Conservation (phyloP, 257 asterid species). For the Scutellaria barbata region DNA sequence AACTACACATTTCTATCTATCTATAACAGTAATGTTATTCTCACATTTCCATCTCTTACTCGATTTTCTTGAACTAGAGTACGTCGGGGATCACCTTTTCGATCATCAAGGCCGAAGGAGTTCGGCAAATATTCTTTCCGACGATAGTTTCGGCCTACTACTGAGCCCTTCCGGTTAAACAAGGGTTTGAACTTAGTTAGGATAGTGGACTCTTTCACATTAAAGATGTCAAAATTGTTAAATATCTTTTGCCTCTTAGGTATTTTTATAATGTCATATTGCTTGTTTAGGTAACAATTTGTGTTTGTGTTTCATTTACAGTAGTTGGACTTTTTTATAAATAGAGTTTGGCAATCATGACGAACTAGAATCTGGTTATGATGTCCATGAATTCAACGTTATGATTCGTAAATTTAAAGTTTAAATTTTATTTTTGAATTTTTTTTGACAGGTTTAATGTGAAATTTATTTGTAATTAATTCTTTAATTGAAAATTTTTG, state of each 20-base stretch:
- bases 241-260: conserved; percentile 4
- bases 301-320: conserved; percentile 12
- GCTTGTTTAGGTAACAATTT: not conserved
- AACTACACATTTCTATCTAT: conserved; percentile 10
- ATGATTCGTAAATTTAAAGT: not conserved
- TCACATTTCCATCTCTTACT: not conserved
- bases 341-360: not conserved
- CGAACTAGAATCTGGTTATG: too few species aligned
- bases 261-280: not conserved
- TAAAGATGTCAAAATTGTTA: conserved; percentile 11
- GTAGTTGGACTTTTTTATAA: conserved; percentile 25
- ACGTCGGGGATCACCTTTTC: conserved; percentile 61
- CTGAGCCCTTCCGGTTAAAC: conserved; percentile 47
- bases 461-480: too few species aligned
- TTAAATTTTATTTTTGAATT: too few species aligned
- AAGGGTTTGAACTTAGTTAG: not conserved
- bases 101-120: conserved; percentile 68
- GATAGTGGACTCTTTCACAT: conserved; percentile 14
- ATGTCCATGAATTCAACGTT: too few species aligned
- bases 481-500: too few species aligned
- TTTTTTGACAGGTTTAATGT: too few species aligned
- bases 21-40: too few species aligned
- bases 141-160: conserved; percentile 61
- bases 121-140: conserved; percentile 67
- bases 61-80: conserved; percentile 39